Base-by-base conservation (phyloP, 2,329 filamentous ascomycete genomes). In the Xylaria multiplex region DNA sequence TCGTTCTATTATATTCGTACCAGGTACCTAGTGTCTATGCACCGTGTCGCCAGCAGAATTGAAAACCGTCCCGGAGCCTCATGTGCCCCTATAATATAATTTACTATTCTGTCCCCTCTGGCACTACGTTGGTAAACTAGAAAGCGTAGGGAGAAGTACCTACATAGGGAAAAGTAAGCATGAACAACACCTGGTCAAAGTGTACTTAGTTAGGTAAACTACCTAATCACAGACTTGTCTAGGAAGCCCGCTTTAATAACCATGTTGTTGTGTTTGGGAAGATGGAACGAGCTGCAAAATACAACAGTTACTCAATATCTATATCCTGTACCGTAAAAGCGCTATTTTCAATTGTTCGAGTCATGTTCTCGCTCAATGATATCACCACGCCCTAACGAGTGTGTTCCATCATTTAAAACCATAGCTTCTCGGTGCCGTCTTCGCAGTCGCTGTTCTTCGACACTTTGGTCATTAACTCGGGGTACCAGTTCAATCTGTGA, bases 391-490 rank as follows among this genome's bases (percentile, higher is more conserved):
- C 86, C 88, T 50, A 97, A 78, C 1, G 92, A 91, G 37, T 90
- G 85, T 24, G 88, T 92, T n/a, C 92, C 92, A 74, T 97, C 93
- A 73, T 93, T 95, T 63, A 97, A 82, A 22, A 97, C 93, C 87
- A 97, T 94, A 4, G 93, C 93, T 80, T 97, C 93, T 70, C 93
- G 86, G 74, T 95, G 86, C 56, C 92, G 86, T 70, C 93, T 86
- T 66, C 93, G 84, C 66, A 94, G 82, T 59, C 90, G 86, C 73
- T 92, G 89, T 77, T 95, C 92, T 75, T 89, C 89, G 6, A 79
- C 82, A 65, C 83, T 88, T 75, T 88, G 85, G 64, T 87, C 85
- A 66, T 83, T 75, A 35, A 78, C 72, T 60, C 81, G 73, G 54
- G 79, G 78, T 52, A 80, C 74, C 59, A 76, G 71, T 64, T 78